Evolutionary conservation across 2,329 filamentous ascomycete species (phyloP), one percentile per base, ranked within the genome.

Genomic region (Aspergillus fructus): DNA sequence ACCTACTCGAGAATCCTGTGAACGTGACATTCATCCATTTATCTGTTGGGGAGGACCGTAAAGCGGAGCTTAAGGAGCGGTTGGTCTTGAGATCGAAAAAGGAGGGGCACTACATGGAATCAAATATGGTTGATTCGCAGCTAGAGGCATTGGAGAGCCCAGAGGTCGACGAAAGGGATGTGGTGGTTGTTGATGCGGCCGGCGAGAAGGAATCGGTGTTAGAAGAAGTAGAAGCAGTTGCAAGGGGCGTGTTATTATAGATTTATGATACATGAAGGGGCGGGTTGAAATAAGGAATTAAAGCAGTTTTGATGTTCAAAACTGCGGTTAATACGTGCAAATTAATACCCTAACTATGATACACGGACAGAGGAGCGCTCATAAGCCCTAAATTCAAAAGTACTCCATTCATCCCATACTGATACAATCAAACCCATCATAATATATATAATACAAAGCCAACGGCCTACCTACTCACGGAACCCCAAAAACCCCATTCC

Each of bases 31-130:
- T 53, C 68, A 69, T 58, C 75, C 77, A 33, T 66, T 69, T 60
- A 74, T 78, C 49, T 3, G 49, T 60, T 5, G 51, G 40, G 13
- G 39, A 37, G 21, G 53, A 37, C 2, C 51, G 58, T 11, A 40
- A 39, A 60, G 73, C 77, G 33, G 64, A 76, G 19, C 67, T 83
- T 21, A 70, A 81, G 56, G 71, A 76, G 30, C 75, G 81, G 2
- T 77, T 83, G 15, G 68, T 72, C 41, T 72, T 71, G 12, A 70
- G 81, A 4, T 51, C 58, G 4, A 46, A 43, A 6, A 34, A 33
- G 48, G 71, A 81, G 63, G 76, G 76, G 9, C 81, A 83, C 65
- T 83, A 82, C 62, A 83, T 83, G 81, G 81, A 81, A 67, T 77
- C 79, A 45, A 70, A 71, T 27, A 83, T 83, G 81, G 79, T 83